Evolutionary conservation across 176 grass and related monocot genomes (phyloP), one percentile per base, ranked within the genome.

Genomic region (Paspalum vaginatum): DNA sequence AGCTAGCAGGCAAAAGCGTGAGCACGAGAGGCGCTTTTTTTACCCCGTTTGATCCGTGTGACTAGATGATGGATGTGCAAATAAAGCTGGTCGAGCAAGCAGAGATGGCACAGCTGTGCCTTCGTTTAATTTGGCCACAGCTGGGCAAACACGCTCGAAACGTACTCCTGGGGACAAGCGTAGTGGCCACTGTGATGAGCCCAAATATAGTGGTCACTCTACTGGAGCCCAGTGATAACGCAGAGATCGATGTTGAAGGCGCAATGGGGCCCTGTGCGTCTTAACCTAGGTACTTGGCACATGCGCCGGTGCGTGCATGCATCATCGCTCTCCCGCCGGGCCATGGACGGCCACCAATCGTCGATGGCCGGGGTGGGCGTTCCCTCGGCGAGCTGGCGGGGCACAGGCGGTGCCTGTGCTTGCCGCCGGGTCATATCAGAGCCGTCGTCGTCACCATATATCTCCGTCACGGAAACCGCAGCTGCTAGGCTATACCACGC

Each of bases 351-450:
- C 0, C 6, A 42, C 16, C 37, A 3, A 25, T 4, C 57, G 1
- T 5, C 2, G 42, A 32, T 9, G 14, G 74, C 9, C 24, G 55
- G 17, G 11, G 54, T 32, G 57, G 57, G 45, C 20, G 74, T 77
- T 77, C 57, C 74, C 52, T 42, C 52, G 21, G 37, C 21, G 52
- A 14, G 39, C 65, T 12, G 14, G 39, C 64, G 39, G 8, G 27
- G 10, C 11, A 6, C 32, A 2, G 4, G 16, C 8, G 40, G 49
- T n/a, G n/a, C n/a, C n/a, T n/a, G 39, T 5, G 65, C 65, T 68
- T 2, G 61, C 27, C 56, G 68, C 74, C 57, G 25, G 18, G 46
- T 64, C 69, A 74, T 22, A 82, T 73, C 78, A 18, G 57, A 71
- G 14, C 17, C 54, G 24, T 11, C 51, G 52, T 21, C 14, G 16